Evolutionary conservation across 2,329 filamentous ascomycete species (phyloP).

Genomic region (Aspergillus pseudoviridinutans): DNA sequence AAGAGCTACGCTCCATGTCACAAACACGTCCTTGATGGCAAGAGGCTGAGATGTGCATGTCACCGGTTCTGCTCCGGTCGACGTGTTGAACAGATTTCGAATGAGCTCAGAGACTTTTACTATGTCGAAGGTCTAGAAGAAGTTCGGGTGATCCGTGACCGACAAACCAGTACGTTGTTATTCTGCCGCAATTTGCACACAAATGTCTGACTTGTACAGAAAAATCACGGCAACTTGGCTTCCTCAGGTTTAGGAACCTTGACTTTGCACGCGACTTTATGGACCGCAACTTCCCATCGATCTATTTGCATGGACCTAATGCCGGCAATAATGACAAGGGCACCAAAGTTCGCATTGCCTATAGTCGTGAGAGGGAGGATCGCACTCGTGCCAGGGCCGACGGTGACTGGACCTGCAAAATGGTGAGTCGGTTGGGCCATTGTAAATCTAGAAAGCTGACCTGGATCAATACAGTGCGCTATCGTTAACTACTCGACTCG

Average conservation of each 20-base stretch:
- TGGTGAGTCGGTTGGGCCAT: conserved; percentile 33
- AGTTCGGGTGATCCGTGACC: conserved; percentile 55
- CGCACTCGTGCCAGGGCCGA: conserved; percentile 45
- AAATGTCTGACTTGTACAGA: conserved; percentile 33
- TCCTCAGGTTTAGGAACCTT: conserved; percentile 51
- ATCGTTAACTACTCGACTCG: conserved; percentile 56
- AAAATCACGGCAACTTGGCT: conserved; percentile 53
- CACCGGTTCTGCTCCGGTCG: conserved; percentile 29
- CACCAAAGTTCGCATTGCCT: conserved; percentile 49
- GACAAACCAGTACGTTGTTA: conserved; percentile 49
- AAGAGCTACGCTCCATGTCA: conserved; percentile 15
- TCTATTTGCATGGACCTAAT: conserved; percentile 48
- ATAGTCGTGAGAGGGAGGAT: conserved; percentile 52
- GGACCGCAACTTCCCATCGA: conserved; percentile 48
- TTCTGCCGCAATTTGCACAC: neutral
- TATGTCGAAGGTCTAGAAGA: conserved; percentile 53
- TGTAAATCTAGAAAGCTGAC: neutral
- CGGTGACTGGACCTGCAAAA: conserved; percentile 55
- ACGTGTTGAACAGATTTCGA: conserved; percentile 49
- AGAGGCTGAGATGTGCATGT: conserved; percentile 40
- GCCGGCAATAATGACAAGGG: conserved; percentile 38
- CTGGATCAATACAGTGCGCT: conserved; percentile 43
- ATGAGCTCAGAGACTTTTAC: conserved; percentile 52
- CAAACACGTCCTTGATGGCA: conserved; percentile 24
- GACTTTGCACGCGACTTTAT: conserved; percentile 51